Conservation (phyloP, 2,329 filamentous ascomycete genomes). For the Fusarium marasasianum region DNA sequence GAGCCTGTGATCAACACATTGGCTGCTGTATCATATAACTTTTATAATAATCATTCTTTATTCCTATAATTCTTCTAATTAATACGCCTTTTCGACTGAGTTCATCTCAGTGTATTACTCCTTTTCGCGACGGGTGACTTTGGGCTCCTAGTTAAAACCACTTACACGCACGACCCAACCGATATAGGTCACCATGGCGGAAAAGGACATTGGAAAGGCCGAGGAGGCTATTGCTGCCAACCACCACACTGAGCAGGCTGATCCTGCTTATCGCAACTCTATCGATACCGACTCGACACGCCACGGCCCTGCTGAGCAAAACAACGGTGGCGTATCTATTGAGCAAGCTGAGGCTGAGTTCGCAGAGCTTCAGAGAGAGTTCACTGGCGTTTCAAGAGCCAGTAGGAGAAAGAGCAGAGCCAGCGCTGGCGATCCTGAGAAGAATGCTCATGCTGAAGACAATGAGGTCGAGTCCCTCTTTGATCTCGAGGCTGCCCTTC, state of each 20-base stretch:
- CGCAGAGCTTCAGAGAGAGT: slow-evolving; percentile 69
- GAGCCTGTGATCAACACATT: not conserved
- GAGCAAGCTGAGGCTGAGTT: slow-evolving; percentile 76
- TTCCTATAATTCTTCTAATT: not conserved
- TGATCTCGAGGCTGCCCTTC: slow-evolving; percentile 78
- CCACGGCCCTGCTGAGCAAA: slow-evolving; percentile 30
- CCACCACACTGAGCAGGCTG: slow-evolving; percentile 40
- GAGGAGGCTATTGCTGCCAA: slow-evolving; percentile 45
- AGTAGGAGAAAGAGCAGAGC: slow-evolving; percentile 50
- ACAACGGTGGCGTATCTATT: slow-evolving; percentile 66
- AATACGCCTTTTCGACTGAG: not conserved
- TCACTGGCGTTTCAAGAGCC: slow-evolving; percentile 65
- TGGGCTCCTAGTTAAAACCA: slow-evolving; percentile 36
- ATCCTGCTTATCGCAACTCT: slow-evolving; percentile 35
- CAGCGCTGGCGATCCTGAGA: slow-evolving; percentile 64
- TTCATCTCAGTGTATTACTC: not conserved
- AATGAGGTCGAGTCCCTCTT: slow-evolving; percentile 65
- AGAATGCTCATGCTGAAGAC: slow-evolving; percentile 53
- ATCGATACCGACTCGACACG: slow-evolving; percentile 45
- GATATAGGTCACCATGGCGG: slow-evolving; percentile 38
- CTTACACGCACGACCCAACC: not conserved
- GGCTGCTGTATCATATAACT: slow-evolving; percentile 3
- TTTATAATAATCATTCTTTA: not conserved
- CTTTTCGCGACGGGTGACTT: slow-evolving; percentile 40
- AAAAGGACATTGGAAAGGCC: slow-evolving; percentile 42